Evolutionary conservation across 2,329 filamentous ascomycete species (phyloP).

Genomic region (Cadophora sp.): DNA sequence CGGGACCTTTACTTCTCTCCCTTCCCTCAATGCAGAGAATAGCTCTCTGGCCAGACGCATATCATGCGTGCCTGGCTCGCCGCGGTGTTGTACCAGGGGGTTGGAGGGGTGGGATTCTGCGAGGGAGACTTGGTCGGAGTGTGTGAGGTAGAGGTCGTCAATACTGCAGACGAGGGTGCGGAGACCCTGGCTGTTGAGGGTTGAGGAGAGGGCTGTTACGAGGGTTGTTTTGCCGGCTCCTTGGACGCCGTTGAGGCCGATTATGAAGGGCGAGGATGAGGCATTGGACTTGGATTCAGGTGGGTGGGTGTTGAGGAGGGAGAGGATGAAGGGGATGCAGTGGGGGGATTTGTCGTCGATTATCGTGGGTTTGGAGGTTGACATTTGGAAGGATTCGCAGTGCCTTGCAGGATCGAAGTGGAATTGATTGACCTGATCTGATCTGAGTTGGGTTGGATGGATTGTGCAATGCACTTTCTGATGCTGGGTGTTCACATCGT

Average conservation of each 20-base stretch:
- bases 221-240: slow-evolving; percentile 93
- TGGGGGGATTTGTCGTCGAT: slow-evolving; percentile 80
- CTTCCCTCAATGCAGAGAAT: slow-evolving; percentile 57
- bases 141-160: slow-evolving; percentile 74
- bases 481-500: not conserved
- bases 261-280: slow-evolving; percentile 67
- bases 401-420: too few relatives aligned
- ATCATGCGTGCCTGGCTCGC: slow-evolving; percentile 69
- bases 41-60: slow-evolving; percentile 59
- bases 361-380: slow-evolving; percentile 50
- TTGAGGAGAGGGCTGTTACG: slow-evolving; percentile 67
- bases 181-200: slow-evolving; percentile 59
- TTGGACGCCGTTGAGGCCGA: slow-evolving; percentile 91
- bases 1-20: slow-evolving; percentile 59
- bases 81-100: slow-evolving; percentile 68
- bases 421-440: too few relatives aligned
- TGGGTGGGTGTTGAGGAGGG: slow-evolving; percentile 59
- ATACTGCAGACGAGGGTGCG: slow-evolving; percentile 66
- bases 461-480: not conserved
- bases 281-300: too few relatives aligned
- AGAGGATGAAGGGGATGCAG: too few relatives aligned
- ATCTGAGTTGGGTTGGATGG: not conserved
- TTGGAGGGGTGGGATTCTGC: slow-evolving; percentile 61
- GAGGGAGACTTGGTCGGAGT: slow-evolving; percentile 60
- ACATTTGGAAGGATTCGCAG: slow-evolving; percentile 4